Conservation (phyloP, 441 rosid genomes). For the Breynia disticha region DNA sequence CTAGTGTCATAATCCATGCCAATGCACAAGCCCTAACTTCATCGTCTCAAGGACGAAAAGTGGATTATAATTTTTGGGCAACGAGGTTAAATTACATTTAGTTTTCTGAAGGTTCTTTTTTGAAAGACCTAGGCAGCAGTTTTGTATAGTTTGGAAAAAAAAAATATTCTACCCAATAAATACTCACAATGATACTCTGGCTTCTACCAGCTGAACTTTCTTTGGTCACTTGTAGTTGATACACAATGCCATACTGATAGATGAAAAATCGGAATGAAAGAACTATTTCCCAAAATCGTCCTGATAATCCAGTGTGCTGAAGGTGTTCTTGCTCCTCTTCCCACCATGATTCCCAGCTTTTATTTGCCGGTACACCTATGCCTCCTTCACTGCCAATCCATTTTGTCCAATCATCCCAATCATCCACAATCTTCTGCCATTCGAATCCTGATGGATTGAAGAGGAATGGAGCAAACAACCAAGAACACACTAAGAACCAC, state of each 20-base stretch:
- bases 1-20: too few relatives aligned
- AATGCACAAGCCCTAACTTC: too few relatives aligned
- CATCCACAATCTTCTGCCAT: slow-evolving; percentile 95
- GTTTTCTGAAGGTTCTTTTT: not conserved
- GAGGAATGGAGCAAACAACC: slow-evolving; percentile 80
- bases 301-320: slow-evolving; percentile 56
- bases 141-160: not conserved
- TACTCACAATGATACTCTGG: slow-evolving; percentile 58
- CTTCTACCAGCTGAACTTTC: slow-evolving; percentile 45
- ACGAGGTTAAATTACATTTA: not conserved
- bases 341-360: slow-evolving; percentile 99
- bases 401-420: slow-evolving; percentile 91
- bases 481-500: slow-evolving; percentile 84
- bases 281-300: slow-evolving; percentile 63
- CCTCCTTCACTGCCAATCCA: slow-evolving; percentile 93
- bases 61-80: too few relatives aligned
- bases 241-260: slow-evolving; percentile 86
- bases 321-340: slow-evolving; percentile 91
- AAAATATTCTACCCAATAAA: not conserved
- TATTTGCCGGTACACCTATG: slow-evolving; percentile 78
- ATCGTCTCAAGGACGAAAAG: too few relatives aligned
- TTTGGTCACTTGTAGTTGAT: slow-evolving; percentile 53
- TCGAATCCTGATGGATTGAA: slow-evolving; percentile 89
- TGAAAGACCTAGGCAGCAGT: not conserved
- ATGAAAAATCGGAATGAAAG: slow-evolving; percentile 65